Evolutionary conservation across 2,329 filamentous ascomycete genomes (phyloP), one percentile per base, ranked within the genome.

Genomic region (Phaeosphaeria sp.): DNA sequence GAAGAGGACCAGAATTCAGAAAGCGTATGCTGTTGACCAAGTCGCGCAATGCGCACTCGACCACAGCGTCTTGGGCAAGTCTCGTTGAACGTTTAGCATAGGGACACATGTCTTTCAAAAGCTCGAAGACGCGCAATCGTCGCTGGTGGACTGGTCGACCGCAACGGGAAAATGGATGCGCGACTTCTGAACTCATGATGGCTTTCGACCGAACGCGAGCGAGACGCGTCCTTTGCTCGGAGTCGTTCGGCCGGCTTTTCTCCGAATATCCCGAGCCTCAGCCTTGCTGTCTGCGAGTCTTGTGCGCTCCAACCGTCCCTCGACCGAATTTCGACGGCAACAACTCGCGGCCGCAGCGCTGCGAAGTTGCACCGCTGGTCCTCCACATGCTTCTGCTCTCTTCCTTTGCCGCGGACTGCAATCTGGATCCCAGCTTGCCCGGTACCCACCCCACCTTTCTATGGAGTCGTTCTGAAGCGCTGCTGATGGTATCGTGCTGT

Each of bases 261-360:
- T 66, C 65, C 59, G 33, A 8, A 9, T 47, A 46, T 22, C 13
- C 64, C 65, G 65, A 67, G 43, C 47, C 42, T 49, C 45, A 30
- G 48, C 56, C 65, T 22, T 18, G 36, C 24, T 56, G 57, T 62
- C 54, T 57, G 64, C 63, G 59, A 46, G 43, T 33, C 50, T 60
- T 22, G 57, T 59, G 65, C 67, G 57, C 39, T 53, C 63, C 49
- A 46, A 18, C 68, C 66, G 52, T 21, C 9, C 22, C 40, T 49
- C 17, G 21, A 40, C 63, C 66, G 67, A 69, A 51, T 46, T 64
- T 65, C 60, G 30, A 60, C 67, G 68, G 68, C 59, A 61, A 72
- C 62, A 69, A 36, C 56, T 74, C 72, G 72, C 70, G 67, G 30
- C 70, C 70, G 71, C 68, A 67, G 56, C 53, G 27, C 36, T 56